Evolutionary conservation across 495 filamentous ascomycete genomes (phyloP).

Genomic region (Penicillium alfredii): DNA sequence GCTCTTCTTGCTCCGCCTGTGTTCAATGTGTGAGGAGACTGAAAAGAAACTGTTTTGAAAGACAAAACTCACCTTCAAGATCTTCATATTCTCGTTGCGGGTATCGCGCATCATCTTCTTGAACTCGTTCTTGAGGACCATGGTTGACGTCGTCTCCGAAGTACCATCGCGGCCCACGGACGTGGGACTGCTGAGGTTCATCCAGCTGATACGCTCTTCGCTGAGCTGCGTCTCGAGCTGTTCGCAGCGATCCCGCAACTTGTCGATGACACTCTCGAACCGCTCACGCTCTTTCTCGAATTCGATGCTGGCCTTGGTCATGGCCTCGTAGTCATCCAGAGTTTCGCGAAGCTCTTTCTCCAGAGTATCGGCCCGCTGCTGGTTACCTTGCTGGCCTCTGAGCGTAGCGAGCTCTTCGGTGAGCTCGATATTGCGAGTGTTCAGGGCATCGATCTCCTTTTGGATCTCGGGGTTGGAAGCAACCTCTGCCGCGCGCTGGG

Average conservation of each 20-base stretch:
- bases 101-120: constrained; percentile 89
- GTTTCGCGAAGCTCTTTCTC: constrained; percentile 78
- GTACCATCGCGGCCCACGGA: constrained; percentile 41
- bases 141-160: constrained; percentile 59
- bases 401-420: constrained; percentile 52
- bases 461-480: constrained; percentile 60
- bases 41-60: constrained; percentile 2
- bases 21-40: constrained; percentile 10
- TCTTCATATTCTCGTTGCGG: constrained; percentile 62
- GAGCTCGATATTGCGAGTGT: constrained; percentile 52
- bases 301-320: constrained; percentile 79
- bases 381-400: constrained; percentile 37
- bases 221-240: constrained; percentile 58
- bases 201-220: constrained; percentile 66
- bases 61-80: constrained; percentile 53
- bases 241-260: constrained; percentile 63
- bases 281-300: constrained; percentile 79
- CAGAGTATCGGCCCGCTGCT: constrained; percentile 54
- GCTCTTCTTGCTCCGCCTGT: constrained; percentile 69
- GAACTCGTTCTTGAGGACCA: constrained; percentile 74
- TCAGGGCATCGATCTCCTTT: constrained; percentile 60
- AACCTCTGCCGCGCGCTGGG: constrained; percentile 70
- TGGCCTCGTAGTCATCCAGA: constrained; percentile 75
- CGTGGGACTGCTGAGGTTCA: constrained; percentile 56
- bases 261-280: constrained; percentile 68